These are phyloP conservation scores for Dichotomopilus funicola DNA, from an alignment of 2,329 filamentous ascomycete species.

Conservation along the genomic window DNA sequence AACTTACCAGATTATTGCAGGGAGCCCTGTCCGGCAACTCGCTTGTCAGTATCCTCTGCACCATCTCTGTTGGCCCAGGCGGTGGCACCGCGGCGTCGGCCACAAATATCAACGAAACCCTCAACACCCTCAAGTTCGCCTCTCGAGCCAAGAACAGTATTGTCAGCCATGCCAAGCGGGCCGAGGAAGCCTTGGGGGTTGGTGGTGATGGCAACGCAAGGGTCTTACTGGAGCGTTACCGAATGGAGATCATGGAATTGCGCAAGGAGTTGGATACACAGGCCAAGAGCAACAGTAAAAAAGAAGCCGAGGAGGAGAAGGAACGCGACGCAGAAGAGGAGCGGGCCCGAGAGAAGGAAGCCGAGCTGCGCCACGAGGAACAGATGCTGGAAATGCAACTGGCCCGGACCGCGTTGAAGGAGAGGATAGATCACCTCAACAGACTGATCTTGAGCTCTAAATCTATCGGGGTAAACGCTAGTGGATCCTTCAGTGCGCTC, in stretches of 20 bases:
- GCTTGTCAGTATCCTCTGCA: constrained; percentile 94
- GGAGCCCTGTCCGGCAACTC: constrained; percentile 89
- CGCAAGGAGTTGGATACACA: constrained; percentile 77
- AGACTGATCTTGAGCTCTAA: constrained; percentile 92
- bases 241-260: constrained; percentile 83
- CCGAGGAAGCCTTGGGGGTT: constrained; percentile 76
- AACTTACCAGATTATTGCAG: constrained; percentile 87
- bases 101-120: constrained; percentile 76
- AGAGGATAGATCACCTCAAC: constrained; percentile 95
- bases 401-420: constrained; percentile 88
- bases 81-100: constrained; percentile 64
- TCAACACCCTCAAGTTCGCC: constrained; percentile 96
- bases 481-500: constrained; percentile 63
- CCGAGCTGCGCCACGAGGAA: constrained; percentile 82
- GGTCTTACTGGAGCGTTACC: constrained; percentile 85
- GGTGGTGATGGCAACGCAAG: constrained; percentile 80
- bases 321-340: constrained; percentile 64
- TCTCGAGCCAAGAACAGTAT: constrained; percentile 97
- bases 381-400: constrained; percentile 99
- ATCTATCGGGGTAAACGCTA: constrained; percentile 84
- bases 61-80: constrained; percentile 79
- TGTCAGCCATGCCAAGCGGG: constrained; percentile 91
- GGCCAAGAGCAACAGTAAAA: constrained; percentile 58
- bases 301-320: constrained; percentile 57
- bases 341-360: constrained; percentile 67